Percentiles rank a stretch among this genome's conserved stretches.
Conservation (phyloP, 2,329 filamentous ascomycete genomes). For the Aspergillus brunneoviolaceus region DNA sequence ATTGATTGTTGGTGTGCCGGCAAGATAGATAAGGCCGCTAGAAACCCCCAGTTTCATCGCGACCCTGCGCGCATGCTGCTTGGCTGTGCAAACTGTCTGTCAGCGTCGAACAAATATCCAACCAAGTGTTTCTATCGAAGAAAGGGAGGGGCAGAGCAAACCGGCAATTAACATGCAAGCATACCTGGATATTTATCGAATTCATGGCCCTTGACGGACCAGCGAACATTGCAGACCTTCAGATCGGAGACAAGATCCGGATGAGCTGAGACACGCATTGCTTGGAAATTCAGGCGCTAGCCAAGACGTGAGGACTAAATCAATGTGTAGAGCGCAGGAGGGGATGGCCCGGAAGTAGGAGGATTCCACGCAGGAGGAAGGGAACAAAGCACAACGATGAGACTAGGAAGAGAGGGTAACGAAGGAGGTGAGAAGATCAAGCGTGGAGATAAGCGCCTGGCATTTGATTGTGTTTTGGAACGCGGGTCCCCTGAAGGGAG, state of each 20-base stretch:
- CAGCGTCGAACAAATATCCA: neutral
- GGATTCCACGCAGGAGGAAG: neutral
- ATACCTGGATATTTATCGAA: slow-evolving; percentile 45
- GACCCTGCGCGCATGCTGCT: slow-evolving; percentile 50
- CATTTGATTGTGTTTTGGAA: neutral
- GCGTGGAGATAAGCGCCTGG: neutral
- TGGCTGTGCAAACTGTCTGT: slow-evolving; percentile 37
- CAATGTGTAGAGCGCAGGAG: neutral
- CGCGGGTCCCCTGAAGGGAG: neutral
- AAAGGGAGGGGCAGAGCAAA: neutral
- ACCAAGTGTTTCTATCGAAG: neutral
- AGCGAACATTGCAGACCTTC: slow-evolving; percentile 32
- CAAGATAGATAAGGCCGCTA: slow-evolving; percentile 57
- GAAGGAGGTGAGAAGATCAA: neutral
- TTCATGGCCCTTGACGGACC: slow-evolving; percentile 29
- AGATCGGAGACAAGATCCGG: slow-evolving; percentile 14
- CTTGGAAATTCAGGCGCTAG: neutral
- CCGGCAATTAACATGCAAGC: neutral
- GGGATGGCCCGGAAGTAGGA: neutral
- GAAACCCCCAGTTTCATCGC: slow-evolving; percentile 43
- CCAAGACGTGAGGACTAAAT: neutral
- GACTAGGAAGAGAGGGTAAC: neutral
- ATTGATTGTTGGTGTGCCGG: slow-evolving; percentile 50
- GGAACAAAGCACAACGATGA: neutral
- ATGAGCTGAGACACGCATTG: neutral